Evolutionary conservation across 2,329 filamentous ascomycete genomes (phyloP), one percentile per base, ranked within the genome.

Genomic region (Zasmidium cellare): DNA sequence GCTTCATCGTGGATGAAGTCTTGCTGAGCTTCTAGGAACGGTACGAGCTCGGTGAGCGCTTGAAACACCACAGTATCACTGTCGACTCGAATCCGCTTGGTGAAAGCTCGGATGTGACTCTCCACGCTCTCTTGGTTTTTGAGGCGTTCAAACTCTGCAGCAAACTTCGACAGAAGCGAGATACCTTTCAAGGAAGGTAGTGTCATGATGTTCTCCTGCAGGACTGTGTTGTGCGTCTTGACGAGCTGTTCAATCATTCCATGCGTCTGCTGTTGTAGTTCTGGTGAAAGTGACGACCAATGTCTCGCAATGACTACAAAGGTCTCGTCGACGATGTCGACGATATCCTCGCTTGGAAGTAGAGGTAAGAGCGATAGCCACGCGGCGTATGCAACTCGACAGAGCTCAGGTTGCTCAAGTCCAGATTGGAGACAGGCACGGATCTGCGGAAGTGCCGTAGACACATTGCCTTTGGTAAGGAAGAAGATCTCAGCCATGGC

Each of bases 341-440:
- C 87, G 5, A 96, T 81, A 68, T 97, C 92, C 22, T 92, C 88
- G 56, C 87, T 86, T 9, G 88, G 87, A 49, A 97, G 81, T 52
- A 87, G 84, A 24, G 77, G 83, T 18, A 97, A 82, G 76, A 99
- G 87, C 9, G 87, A 82, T 23, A 85, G 82, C 94, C 94, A 99
- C 50, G 92, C 91, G 3, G 83, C 84, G 67, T 97, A 92, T 1
- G 92, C 90, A 25, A 86, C 80, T 60, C 91, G 82, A 60, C 91
- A 86, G n/a, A 99, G 80, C 48, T 88, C 83, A 46, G 87, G 81
- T 51, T 89, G 84, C 16, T 88, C 82, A 59, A 97, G 83, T 0
- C 92, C 92, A 20, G 91, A 92, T 61, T 96, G 86, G 12, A 99
- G 79, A 70, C 91, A 97, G n/a, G 93, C 92, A 64, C 91, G 91